Evolutionary conservation across 306 rosid genomes (phyloP), one percentile per base, ranked within the genome.

Genomic region (Vigna unguiculata): DNA sequence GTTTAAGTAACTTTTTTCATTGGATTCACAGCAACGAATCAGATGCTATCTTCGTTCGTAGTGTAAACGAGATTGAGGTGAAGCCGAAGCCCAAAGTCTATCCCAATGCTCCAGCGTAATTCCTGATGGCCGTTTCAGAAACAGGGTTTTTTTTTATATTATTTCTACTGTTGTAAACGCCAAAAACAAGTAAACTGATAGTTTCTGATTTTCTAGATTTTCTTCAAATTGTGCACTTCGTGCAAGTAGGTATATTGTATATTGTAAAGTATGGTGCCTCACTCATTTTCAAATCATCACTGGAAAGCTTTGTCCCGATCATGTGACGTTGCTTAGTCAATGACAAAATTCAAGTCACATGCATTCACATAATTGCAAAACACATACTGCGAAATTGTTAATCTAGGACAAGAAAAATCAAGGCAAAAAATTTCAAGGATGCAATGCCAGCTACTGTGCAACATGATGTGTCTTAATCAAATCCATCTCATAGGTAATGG

Each of bases 41-140:
- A 49, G 97, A 94, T 83, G 89, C 96, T 16, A 92, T 96, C 81
- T 92, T 82, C 3, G 90, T 92, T n/a, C 96, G 98, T 43, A 86
- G 86, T 24, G 91, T 96, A 78, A 92, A 96, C 63, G 99, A 96
- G 84, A 90, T 96, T 59, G 99, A 96, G 80, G 99, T 96, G 63
- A 96, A 96, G 87, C 99, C 99, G 24, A 95, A 95, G 83, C 98
- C 99, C 41, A 95, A 95, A 84, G 99, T 86, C 78, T 89, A 82
- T 86, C 93, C 93, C 24, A 90, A 87, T 80, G 84, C 93, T 36
- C 86, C 90, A 9, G 90, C 90, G 9, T 89, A 83, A 84, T 65
- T 36, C 34, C 20, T n/a, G 52, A 58, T 57, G 30, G 43, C 41
- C 11, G 9, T 43, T 36, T 59, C 57, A 62, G 45, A 77, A 32